Conservation (phyloP, 345 rosid genomes). For the Salix arbutifolia region DNA sequence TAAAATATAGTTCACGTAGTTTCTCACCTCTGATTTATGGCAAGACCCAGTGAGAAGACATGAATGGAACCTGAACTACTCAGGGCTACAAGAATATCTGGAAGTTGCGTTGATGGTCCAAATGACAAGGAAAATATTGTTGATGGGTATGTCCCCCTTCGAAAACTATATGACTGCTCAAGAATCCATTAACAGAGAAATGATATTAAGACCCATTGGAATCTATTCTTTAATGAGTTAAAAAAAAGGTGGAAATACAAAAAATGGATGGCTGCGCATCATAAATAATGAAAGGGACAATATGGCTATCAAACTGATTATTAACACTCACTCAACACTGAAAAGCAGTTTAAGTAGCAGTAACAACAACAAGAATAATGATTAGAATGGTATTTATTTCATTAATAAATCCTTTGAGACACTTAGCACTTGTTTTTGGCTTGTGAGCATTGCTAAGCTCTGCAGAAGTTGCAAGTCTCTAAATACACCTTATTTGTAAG, state of each 20-base stretch:
- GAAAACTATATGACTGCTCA: slow-evolving; percentile 69
- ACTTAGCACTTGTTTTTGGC: neutral
- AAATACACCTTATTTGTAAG: neutral
- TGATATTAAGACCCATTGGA: neutral
- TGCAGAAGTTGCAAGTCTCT: neutral
- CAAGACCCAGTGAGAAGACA: slow-evolving; percentile 57
- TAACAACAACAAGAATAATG: neutral
- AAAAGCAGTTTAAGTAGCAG: neutral
- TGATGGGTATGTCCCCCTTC: slow-evolving; percentile 86
- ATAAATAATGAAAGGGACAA: neutral
- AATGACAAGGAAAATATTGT: slow-evolving; percentile 85
- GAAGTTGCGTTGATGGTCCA: slow-evolving; percentile 66
- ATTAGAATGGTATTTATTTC: neutral
- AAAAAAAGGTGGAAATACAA: neutral
- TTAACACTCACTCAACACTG: neutral
- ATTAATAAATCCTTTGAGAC: neutral
- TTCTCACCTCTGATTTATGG: slow-evolving; percentile 64
- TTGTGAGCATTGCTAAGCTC: no score
- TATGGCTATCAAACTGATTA: neutral
- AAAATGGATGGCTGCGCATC: neutral
- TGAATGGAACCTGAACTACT: slow-evolving; percentile 90
- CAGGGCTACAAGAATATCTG: slow-evolving; percentile 72
- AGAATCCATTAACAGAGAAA: neutral
- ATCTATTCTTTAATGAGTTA: neutral
- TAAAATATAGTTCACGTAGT: neutral